A percentile compares a stretch with the other conserved stretches of the same genome.
Evolutionary conservation across 305 asterid genomes (phyloP).

Genomic region (Petunia hybrid): DNA sequence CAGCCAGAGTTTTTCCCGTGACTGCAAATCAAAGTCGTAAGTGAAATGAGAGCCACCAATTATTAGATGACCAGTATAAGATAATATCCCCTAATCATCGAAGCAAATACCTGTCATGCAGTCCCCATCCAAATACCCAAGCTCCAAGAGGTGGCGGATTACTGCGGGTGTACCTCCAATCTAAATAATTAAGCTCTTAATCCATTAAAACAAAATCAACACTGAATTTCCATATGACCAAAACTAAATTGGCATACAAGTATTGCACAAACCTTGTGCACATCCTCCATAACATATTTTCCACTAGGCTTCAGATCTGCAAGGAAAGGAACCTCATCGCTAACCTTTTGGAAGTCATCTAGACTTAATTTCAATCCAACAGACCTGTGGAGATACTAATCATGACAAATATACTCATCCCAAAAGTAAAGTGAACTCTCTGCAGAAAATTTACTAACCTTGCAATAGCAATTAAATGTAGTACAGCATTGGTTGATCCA

Average conservation of each 20-base stretch:
- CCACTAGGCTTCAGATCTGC: conserved; percentile 99
- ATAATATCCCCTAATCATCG: not conserved
- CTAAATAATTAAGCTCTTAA: conserved; percentile 44
- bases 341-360: conserved; percentile 93
- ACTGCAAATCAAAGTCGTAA: conserved; percentile 49
- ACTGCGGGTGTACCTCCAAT: conserved; percentile 98
- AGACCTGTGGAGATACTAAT: conserved; percentile 68
- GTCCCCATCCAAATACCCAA: conserved; percentile 77
- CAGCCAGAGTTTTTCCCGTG: conserved; percentile 91
- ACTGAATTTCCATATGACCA: conserved; percentile 26
- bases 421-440: not conserved
- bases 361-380: conserved; percentile 85
- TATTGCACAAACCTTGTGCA: conserved; percentile 73
- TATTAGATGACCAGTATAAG: not conserved
- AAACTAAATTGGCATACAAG: conserved; percentile 13
- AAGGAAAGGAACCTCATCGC: conserved; percentile 90
- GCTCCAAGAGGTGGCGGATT: conserved; percentile 78
- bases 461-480: conserved; percentile 96
- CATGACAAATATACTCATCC: conserved; percentile 44
- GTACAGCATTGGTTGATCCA: conserved; percentile 96
- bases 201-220: conserved; percentile 6
- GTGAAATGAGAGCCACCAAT: conserved; percentile 16
- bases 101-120: conserved; percentile 74
- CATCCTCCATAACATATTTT: conserved; percentile 96
- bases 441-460: conserved; percentile 52